Conservation (phyloP, 2,329 filamentous ascomycete genomes). For the Xylaria multiplex region DNA sequence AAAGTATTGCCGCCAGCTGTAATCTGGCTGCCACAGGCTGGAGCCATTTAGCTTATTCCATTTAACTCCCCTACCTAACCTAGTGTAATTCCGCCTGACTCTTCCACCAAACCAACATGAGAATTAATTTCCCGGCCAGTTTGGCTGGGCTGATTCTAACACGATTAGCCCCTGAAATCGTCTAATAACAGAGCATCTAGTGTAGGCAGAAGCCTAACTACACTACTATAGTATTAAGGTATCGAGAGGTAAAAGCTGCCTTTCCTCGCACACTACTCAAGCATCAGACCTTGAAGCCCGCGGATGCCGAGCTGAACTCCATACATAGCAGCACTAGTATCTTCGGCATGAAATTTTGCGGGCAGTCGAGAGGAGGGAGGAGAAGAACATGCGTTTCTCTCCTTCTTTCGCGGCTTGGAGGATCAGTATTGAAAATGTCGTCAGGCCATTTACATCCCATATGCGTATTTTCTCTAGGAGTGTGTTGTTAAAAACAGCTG, state of each 20-base stretch:
- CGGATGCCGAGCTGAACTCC: constrained; percentile 20
- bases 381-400: neutral
- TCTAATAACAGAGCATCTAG: neutral
- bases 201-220: too few relatives aligned
- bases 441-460: constrained; percentile 26
- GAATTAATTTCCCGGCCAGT: constrained; percentile 6
- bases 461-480: neutral
- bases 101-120: too few relatives aligned
- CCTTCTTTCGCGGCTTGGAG: neutral
- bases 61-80: neutral
- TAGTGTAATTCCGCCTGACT: too few relatives aligned
- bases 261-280: too few relatives aligned
- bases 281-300: constrained; percentile 7
- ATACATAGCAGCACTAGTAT: neutral
- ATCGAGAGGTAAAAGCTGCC: too few relatives aligned
- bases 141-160: constrained; percentile 31
- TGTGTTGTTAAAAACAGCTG: constrained; percentile 25
- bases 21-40: neutral
- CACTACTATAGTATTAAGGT: too few relatives aligned
- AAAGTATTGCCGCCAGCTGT: constrained; percentile 1
- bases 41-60: too few relatives aligned
- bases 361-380: too few relatives aligned
- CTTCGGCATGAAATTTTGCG: constrained; percentile 1
- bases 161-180: constrained; percentile 27
- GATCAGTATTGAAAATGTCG: neutral